Evolutionary conservation across 768 basidiomycete genomes (phyloP).

Genomic region (Pleurotus giganteus): DNA sequence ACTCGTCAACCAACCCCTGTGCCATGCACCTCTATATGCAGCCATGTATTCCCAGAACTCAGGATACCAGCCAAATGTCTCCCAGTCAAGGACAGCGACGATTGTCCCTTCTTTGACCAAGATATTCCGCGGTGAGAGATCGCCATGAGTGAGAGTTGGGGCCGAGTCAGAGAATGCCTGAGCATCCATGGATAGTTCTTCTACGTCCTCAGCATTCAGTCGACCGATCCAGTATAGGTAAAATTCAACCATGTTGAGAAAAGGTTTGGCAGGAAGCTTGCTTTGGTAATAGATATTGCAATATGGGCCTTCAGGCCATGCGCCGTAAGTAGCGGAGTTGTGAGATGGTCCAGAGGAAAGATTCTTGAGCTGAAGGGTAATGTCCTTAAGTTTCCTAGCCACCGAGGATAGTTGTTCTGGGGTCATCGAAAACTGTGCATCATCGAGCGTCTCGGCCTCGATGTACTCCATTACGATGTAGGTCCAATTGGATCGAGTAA

Average conservation of each 20-base stretch:
- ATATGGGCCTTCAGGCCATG: neutral
- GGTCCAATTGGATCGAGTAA: neutral
- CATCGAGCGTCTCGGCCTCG: slow-evolving; percentile 5
- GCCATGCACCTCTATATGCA: neutral
- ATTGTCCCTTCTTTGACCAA: slow-evolving; percentile 28
- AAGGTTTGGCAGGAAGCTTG: neutral
- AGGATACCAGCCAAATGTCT: slow-evolving; percentile 29
- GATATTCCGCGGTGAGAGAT: slow-evolving; percentile 39
- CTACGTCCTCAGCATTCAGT: neutral
- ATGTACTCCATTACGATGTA: slow-evolving; percentile 9
- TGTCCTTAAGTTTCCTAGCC: neutral
- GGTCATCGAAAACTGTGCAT: neutral
- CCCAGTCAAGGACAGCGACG: slow-evolving; percentile 30
- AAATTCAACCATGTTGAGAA: neutral
- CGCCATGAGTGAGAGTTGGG: slow-evolving; percentile 34
- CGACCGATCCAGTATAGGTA: neutral
- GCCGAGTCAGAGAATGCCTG: neutral
- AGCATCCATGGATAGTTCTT: neutral
- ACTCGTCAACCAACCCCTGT: neutral
- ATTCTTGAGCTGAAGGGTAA: neutral
- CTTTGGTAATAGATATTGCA: neutral
- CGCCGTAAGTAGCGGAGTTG: neutral
- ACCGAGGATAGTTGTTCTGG: neutral
- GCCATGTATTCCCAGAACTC: slow-evolving; percentile 29
- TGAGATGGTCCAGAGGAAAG: neutral